Evolutionary conservation across 1,284 basidiomycete species (phyloP).

Genomic region (Naganishia cerealis): DNA sequence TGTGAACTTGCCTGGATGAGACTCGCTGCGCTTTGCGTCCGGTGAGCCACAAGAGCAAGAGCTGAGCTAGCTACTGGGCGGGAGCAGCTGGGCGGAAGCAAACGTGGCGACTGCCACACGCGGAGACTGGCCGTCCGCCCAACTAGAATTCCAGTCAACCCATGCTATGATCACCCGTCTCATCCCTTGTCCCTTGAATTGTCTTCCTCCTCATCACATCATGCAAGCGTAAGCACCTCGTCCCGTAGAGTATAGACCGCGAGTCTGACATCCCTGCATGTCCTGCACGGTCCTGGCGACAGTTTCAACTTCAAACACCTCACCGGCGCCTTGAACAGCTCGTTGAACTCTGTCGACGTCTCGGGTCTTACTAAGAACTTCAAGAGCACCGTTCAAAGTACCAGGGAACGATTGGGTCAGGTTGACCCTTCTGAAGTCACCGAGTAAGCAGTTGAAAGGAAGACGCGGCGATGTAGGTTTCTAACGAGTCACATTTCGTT

Average conservation of each 20-base stretch:
- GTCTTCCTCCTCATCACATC: not conserved
- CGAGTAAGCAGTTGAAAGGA: conserved; percentile 78
- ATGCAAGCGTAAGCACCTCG: conserved; percentile 9
- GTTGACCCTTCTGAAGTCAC: conserved; percentile 90
- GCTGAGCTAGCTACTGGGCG: no score
- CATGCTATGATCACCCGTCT: not conserved
- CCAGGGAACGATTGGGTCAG: conserved; percentile 81
- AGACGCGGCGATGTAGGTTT: not conserved
- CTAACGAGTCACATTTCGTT: not conserved
- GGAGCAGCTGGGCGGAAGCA: not conserved
- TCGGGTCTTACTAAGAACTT: conserved; percentile 70
- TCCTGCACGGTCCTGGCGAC: not conserved
- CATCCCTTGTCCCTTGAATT: not conserved
- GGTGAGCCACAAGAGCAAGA: no score
- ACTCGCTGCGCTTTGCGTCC: no score
- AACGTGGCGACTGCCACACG: not conserved
- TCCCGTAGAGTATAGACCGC: not conserved
- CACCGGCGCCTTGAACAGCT: conserved; percentile 44
- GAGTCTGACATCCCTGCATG: no score
- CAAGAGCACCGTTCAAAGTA: conserved; percentile 80
- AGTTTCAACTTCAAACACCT: conserved; percentile 49
- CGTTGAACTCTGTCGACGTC: conserved; percentile 49
- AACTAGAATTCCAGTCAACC: not conserved
- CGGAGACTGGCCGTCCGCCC: not conserved
- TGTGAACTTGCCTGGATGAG: not conserved